These are phyloP conservation scores for Aspergillaceae sp. DNA, from an alignment of 2,329 filamentous ascomycete species.

Conservation along the genomic window DNA sequence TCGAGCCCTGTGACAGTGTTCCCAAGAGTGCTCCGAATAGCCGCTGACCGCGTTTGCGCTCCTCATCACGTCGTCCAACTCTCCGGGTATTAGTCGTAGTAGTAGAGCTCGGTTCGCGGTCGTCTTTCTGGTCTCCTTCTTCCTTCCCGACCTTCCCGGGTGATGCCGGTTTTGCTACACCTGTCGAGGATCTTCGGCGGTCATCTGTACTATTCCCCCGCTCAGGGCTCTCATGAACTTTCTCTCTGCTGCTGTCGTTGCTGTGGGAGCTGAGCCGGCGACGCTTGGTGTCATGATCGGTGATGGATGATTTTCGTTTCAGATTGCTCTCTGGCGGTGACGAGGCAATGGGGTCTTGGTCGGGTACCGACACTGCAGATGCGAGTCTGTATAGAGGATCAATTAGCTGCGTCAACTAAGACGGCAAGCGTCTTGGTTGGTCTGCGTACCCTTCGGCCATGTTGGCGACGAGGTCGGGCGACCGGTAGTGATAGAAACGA, in stretches of 20 bases:
- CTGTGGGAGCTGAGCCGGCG: slow-evolving; percentile 38
- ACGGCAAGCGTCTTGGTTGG: not conserved
- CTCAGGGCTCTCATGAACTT: slow-evolving; percentile 6
- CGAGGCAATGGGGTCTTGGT: slow-evolving; percentile 22
- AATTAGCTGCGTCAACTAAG: slow-evolving; percentile 2
- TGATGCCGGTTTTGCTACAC: not conserved
- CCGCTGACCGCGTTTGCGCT: slow-evolving; percentile 74
- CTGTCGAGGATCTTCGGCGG: slow-evolving; percentile 15
- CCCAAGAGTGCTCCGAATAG: slow-evolving; percentile 76
- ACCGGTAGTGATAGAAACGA: not conserved
- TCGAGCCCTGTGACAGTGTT: slow-evolving; percentile 65
- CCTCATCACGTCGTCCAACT: slow-evolving; percentile 50
- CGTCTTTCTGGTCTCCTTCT: slow-evolving; percentile 9
- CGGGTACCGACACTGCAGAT: slow-evolving; percentile 48
- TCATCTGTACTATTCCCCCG: not conserved
- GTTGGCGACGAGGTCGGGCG: not conserved
- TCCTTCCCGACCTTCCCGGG: slow-evolving; percentile 6
- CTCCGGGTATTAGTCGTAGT: not conserved
- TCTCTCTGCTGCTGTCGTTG: not conserved
- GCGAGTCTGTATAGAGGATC: slow-evolving; percentile 36
- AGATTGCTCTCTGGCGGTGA: slow-evolving; percentile 35
- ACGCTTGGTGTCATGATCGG: slow-evolving; percentile 45
- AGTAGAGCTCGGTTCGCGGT: slow-evolving; percentile 6
- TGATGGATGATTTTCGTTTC: slow-evolving; percentile 47
- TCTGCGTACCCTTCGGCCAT: slow-evolving; percentile 20